These are phyloP conservation scores for Eleusine coracana DNA, from an alignment of 176 grass and related monocot species.

Conservation along the genomic window DNA sequence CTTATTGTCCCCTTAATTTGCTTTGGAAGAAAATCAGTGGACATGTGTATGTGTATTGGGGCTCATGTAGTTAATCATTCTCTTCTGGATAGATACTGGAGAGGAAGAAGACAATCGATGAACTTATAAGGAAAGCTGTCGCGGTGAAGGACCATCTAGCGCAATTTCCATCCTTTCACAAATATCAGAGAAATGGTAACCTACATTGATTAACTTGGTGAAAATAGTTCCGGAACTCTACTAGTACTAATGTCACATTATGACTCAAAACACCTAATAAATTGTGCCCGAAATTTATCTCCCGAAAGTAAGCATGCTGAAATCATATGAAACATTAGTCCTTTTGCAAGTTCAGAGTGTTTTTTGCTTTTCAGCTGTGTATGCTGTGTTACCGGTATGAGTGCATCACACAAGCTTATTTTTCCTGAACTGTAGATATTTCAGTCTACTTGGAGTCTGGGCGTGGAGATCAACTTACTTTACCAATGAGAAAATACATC, in stretches of 20 bases:
- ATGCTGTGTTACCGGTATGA: neutral
- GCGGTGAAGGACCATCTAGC: constrained; percentile 63
- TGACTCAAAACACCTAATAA: neutral
- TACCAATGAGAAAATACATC: constrained; percentile 61
- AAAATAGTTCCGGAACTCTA: neutral
- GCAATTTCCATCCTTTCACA: constrained; percentile 56
- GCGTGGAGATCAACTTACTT: constrained; percentile 55
- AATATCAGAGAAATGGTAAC: constrained; percentile 72
- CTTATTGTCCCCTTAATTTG: neutral
- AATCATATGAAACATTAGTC: constrained; percentile 19
- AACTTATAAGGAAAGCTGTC: constrained; percentile 62
- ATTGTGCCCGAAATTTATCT: neutral
- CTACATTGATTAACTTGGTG: neutral
- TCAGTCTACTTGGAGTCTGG: constrained; percentile 71
- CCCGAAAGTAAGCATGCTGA: neutral
- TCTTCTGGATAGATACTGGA: constrained; percentile 54
- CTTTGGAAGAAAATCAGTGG: neutral
- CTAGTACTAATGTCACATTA: neutral
- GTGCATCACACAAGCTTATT: neutral
- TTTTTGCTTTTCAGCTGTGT: neutral
- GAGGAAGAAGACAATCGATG: constrained; percentile 65
- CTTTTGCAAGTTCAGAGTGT: neutral
- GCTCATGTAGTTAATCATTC: constrained; percentile 35
- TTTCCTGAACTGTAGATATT: constrained; percentile 54
- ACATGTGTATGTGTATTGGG: neutral